phyloP scores from a whole-genome alignment of 1,284 basidiomycete species.

The Paramarasmius palmivorus region DNA sequence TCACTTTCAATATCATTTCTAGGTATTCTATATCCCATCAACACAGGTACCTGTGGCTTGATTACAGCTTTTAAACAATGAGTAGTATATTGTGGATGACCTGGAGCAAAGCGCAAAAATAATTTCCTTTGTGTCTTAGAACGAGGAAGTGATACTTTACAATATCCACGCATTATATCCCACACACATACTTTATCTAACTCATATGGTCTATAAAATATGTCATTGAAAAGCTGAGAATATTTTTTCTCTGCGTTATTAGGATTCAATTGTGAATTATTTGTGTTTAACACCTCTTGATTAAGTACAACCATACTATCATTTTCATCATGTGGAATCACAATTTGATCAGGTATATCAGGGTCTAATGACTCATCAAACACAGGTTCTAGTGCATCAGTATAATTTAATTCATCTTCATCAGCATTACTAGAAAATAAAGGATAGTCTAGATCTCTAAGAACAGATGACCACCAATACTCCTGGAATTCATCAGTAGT shows the following conservation, averaged over 20 bases:
- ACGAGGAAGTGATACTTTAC: conserved; percentile 11
- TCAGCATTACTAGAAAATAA: no score
- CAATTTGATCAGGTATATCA: not conserved
- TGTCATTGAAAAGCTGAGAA: conserved; percentile 12
- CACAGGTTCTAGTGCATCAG: not conserved
- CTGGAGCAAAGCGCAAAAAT: conserved; percentile 9
- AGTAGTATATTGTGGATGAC: conserved; percentile 14
- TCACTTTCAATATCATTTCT: conserved; percentile 7
- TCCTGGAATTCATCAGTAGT: conserved; percentile 7
- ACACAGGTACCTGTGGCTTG: conserved; percentile 12
- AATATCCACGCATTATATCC: conserved; percentile 14
- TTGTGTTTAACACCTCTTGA: not conserved
- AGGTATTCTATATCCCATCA: conserved; percentile 17
- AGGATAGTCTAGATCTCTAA: conserved; percentile 11
- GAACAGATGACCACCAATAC: conserved; percentile 15
- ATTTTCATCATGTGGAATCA: conserved; percentile 9
- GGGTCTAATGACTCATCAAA: no score
- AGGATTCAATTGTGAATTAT: no score
- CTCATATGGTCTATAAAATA: conserved; percentile 15
- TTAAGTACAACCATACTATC: not conserved
- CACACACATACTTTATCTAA: conserved; percentile 11
- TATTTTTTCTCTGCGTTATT: no score
- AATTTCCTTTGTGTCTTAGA: conserved; percentile 11
- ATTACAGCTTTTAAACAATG: conserved; percentile 13
- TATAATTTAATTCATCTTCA: not conserved